Evolutionary conservation across 1,284 basidiomycete genomes (phyloP).

Genomic region (Boletus sp.): DNA sequence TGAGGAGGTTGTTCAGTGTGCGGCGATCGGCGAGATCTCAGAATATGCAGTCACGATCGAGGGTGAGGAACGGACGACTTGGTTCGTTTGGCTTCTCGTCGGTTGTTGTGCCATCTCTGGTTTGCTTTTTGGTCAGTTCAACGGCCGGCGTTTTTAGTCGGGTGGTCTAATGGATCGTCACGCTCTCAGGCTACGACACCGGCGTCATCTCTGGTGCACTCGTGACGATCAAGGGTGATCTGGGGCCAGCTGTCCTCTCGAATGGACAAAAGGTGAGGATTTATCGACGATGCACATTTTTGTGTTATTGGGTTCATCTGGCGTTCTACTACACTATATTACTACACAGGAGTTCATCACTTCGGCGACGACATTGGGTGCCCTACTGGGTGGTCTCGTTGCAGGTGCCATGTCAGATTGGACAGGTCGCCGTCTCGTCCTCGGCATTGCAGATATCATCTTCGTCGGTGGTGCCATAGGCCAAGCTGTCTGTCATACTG

Average conservation of each 20-base stretch:
- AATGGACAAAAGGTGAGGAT: conserved; percentile 59
- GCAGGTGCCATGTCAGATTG: conserved; percentile 72
- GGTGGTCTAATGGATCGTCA: conserved; percentile 1
- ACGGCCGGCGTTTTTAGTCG: background rate
- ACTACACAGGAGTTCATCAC: conserved; percentile 68
- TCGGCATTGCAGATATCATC: conserved; percentile 68
- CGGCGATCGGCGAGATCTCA: conserved; percentile 48
- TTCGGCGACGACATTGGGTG: conserved; percentile 76
- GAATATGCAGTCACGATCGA: conserved; percentile 62
- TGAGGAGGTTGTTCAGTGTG: conserved; percentile 15
- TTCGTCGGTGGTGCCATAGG: conserved; percentile 74
- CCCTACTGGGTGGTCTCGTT: conserved; percentile 67
- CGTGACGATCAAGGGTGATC: conserved; percentile 67
- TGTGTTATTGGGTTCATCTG: background rate
- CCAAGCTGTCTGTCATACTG: conserved; percentile 63
- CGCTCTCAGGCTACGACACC: conserved; percentile 69
- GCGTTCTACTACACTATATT: background rate
- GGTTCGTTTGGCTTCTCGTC: conserved; percentile 70
- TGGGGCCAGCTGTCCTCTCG: conserved; percentile 57
- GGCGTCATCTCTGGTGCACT: conserved; percentile 76
- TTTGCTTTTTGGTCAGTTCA: conserved; percentile 62
- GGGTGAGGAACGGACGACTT: conserved; percentile 64
- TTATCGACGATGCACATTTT: no score
- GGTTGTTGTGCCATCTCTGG: conserved; percentile 69
- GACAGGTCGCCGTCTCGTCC: conserved; percentile 64